phyloP scores from a whole-genome alignment of 169 alveolate genomes.

The Plasmodium vivax region DNA sequence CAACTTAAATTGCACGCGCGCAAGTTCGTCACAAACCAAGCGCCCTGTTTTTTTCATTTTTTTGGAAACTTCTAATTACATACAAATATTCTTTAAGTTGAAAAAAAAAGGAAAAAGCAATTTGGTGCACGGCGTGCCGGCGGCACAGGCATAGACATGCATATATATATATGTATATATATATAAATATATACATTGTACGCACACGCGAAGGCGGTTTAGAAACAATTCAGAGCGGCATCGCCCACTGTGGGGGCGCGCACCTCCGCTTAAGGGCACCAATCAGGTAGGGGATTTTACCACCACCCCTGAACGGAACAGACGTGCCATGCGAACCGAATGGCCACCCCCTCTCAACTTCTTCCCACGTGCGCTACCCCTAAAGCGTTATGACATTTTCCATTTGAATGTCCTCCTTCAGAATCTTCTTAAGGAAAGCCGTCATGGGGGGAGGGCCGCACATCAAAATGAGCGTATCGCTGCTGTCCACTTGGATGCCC shows the following conservation, averaged over 20 bases:
- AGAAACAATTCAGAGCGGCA: background rate
- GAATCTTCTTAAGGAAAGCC: background rate
- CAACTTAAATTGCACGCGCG: background rate
- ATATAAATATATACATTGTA: background rate
- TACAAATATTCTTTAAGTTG: background rate
- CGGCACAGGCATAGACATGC: background rate
- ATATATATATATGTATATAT: background rate
- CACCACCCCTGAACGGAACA: background rate
- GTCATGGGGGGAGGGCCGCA: slow-evolving; percentile 77
- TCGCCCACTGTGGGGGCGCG: background rate
- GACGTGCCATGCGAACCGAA: background rate
- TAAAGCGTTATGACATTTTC: slow-evolving; percentile 53
- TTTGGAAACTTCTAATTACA: background rate
- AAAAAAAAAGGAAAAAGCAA: background rate
- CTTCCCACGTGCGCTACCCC: background rate
- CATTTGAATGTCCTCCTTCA: slow-evolving; percentile 36
- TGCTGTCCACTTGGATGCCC: background rate
- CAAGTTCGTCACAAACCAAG: background rate
- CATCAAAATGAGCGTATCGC: slow-evolving; percentile 39
- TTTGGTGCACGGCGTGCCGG: background rate
- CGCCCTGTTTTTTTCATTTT: background rate
- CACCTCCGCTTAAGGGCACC: background rate
- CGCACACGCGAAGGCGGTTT: background rate
- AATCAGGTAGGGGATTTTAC: background rate
- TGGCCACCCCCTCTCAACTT: background rate